Evolutionary conservation across 768 basidiomycete genomes (phyloP).

Genomic region (button mushroom (Agaricus bisporus)): DNA sequence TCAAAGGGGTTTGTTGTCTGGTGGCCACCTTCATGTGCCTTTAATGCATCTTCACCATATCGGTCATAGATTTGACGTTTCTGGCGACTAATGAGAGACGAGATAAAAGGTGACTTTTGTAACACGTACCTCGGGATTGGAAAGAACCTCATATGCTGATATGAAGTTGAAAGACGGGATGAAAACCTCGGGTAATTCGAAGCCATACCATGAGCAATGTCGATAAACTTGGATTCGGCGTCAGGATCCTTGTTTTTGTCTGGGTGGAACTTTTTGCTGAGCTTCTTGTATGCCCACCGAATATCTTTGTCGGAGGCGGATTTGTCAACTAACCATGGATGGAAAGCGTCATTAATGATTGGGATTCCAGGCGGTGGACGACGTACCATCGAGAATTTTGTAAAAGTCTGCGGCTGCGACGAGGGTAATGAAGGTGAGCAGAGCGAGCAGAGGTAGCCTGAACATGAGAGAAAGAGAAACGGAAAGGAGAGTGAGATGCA

Average conservation of each 20-base stretch:
- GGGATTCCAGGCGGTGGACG: slow-evolving; percentile 15
- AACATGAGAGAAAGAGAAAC: slow-evolving; percentile 24
- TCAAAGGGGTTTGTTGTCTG: slow-evolving; percentile 87
- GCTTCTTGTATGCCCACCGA: slow-evolving; percentile 84
- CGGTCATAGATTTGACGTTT: slow-evolving; percentile 93
- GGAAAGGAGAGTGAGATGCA: slow-evolving; percentile 10
- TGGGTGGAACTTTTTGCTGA: slow-evolving; percentile 87
- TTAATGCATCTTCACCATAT: slow-evolving; percentile 93
- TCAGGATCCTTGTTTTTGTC: slow-evolving; percentile 90
- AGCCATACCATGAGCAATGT: slow-evolving; percentile 77
- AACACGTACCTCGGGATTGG: slow-evolving; percentile 64
- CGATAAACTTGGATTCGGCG: slow-evolving; percentile 83
- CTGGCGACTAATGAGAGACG: slow-evolving; percentile 28
- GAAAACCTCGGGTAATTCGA: background rate
- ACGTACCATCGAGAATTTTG: slow-evolving; percentile 75
- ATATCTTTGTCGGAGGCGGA: slow-evolving; percentile 87
- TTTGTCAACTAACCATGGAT: slow-evolving; percentile 41
- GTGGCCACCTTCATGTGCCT: slow-evolving; percentile 83
- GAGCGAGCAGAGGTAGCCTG: slow-evolving; percentile 25
- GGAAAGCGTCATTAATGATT: slow-evolving; percentile 12
- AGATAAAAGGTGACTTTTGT: background rate
- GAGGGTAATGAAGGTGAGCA: slow-evolving; percentile 31
- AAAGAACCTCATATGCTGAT: slow-evolving; percentile 90
- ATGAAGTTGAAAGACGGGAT: background rate
- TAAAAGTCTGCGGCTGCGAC: slow-evolving; percentile 69